Conservation (phyloP, 306 rosid genomes). For the Malus asiatica region DNA sequence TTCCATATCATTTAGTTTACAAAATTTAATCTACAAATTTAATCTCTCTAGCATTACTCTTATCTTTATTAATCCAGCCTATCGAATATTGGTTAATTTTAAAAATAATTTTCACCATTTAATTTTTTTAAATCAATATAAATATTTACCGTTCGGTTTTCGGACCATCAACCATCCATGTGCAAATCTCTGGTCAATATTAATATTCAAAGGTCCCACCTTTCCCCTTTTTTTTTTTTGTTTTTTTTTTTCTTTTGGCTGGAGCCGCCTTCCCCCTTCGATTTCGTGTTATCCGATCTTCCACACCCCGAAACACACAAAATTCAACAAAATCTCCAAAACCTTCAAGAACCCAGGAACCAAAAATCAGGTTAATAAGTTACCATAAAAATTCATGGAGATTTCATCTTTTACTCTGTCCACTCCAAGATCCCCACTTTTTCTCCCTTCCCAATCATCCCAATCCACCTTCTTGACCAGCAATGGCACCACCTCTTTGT, state of each 20-base stretch:
- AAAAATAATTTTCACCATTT: no score
- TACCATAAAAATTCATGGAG: slow-evolving; percentile 29
- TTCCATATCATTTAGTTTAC: no score
- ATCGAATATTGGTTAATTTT: no score
- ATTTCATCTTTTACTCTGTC: slow-evolving; percentile 41
- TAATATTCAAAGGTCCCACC: slow-evolving; percentile 1
- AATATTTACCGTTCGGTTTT: no score
- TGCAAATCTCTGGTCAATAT: slow-evolving; percentile 7
- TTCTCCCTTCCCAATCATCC: slow-evolving; percentile 36
- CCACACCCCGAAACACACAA: slow-evolving; percentile 25
- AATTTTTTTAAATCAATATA: no score
- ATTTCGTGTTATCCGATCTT: slow-evolving; percentile 5
- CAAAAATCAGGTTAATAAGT: not conserved
- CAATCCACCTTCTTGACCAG: slow-evolving; percentile 31
- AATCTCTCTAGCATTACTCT: no score
- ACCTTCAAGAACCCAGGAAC: slow-evolving; percentile 9
- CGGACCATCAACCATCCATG: not conserved
- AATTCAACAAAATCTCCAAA: slow-evolving; percentile 14
- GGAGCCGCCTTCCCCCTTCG: not conserved
- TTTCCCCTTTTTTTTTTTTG: not conserved
- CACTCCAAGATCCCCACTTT: slow-evolving; percentile 22
- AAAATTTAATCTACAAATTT: no score
- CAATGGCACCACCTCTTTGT: slow-evolving; percentile 14
- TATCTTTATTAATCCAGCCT: no score
- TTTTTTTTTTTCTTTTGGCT: no score